phyloP scores from a whole-genome alignment of 768 basidiomycete species.

The Leucogyrophana mollusca region DNA sequence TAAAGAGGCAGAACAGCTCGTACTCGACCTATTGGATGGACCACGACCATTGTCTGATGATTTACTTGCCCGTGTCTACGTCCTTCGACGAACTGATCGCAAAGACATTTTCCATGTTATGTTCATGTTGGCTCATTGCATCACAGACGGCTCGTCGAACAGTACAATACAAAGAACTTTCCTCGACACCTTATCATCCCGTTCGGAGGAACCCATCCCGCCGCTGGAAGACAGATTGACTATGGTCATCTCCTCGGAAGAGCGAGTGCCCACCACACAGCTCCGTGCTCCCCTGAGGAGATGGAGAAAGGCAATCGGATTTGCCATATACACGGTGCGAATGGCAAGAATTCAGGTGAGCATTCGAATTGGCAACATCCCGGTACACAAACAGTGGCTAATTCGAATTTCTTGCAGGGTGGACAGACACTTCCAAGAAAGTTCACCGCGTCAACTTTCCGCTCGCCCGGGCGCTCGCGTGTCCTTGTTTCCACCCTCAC shows the following conservation, averaged over 20 bases:
- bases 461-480: conserved; percentile 36
- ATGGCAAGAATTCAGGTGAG: conserved; percentile 35
- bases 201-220: conserved; percentile 9
- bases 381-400: background rate
- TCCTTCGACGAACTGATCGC: conserved; percentile 39
- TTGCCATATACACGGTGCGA: conserved; percentile 34
- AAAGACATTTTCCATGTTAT: conserved; percentile 39
- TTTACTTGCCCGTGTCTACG: conserved; percentile 39
- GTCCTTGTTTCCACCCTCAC: conserved; percentile 23
- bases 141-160: conserved; percentile 50
- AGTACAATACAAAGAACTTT: conserved; percentile 42
- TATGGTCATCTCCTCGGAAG: conserved; percentile 37
- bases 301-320: conserved; percentile 46
- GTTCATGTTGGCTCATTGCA: conserved; percentile 44
- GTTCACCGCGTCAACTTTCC: conserved; percentile 31
- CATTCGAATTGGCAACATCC: background rate
- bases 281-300: conserved; percentile 35
- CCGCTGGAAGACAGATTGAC: conserved; percentile 39
- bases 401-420: conserved; percentile 35
- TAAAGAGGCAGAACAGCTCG: conserved; percentile 32
- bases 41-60: conserved; percentile 40
- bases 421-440: conserved; percentile 55
- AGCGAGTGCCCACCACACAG: conserved; percentile 31
- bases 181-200: conserved; percentile 36
- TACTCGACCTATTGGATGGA: conserved; percentile 30